These are phyloP conservation scores for Atalantia buxifolia DNA, from an alignment of 345 rosid genomes.

Conservation along the genomic window DNA sequence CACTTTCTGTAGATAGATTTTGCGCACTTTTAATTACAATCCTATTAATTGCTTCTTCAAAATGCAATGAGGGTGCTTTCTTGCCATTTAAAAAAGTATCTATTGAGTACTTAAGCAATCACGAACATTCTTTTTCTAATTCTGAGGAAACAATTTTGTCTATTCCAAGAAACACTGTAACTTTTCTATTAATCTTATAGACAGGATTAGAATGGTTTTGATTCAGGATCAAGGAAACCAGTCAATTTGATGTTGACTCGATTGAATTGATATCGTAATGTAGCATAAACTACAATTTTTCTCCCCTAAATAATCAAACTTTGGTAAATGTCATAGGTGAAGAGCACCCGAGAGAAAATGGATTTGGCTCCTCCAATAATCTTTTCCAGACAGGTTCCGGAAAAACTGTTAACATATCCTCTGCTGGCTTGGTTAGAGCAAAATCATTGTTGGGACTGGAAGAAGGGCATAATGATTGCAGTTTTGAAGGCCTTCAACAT, in stretches of 20 bases:
- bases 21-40: not conserved
- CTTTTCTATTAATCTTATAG: not conserved
- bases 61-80: not conserved
- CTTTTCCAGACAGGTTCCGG: conserved; percentile 82
- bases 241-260: not conserved
- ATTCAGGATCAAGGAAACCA: not conserved
- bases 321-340: conserved; percentile 31
- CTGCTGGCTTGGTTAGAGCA: conserved; percentile 68
- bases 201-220: not conserved
- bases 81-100: not conserved
- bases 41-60: not conserved
- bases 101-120: not conserved
- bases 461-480: conserved; percentile 27
- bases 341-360: conserved; percentile 21
- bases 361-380: conserved; percentile 30
- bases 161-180: not conserved
- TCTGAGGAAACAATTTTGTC: not conserved
- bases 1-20: not conserved
- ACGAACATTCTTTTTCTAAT: not conserved
- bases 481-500: conserved; percentile 32
- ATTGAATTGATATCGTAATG: not conserved
- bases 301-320: not conserved
- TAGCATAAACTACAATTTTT: not conserved
- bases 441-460: conserved; percentile 64
- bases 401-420: conserved; percentile 58